Evolutionary conservation across 306 rosid species (phyloP), one percentile per base, ranked within the genome.

Genomic region (Lotus japonicus): DNA sequence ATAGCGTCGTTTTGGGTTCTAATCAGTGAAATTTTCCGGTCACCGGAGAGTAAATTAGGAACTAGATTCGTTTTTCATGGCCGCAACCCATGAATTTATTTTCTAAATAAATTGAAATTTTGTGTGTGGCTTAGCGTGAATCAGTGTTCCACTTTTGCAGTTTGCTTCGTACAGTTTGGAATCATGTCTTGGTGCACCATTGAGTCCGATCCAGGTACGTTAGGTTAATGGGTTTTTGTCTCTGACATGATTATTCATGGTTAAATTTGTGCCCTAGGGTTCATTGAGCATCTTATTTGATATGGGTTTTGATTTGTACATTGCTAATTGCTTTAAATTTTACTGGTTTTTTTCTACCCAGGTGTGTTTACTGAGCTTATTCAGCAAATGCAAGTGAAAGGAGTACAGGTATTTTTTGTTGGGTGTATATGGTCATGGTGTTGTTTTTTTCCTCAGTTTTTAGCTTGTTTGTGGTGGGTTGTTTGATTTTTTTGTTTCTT

Each of bases 161-260:
- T 66, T 67, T 66, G 33, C 18, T 64, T 77, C 28, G 10, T 74
- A 43, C 41, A 67, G 58, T 55, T 38, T 60, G 36, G 55, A 78
- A 83, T 58, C 84, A 94, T 94, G 97, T 90, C 99, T 82, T 94
- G 99, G 99, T 94, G 99, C 72, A 90, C 99, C n/a, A 90, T 94
- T 78, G 99, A 94, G 76, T 94, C 99, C 38, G 99, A 94, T 84
- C 99, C 97, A 1, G 97, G 99, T 94, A 88, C 66, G 76, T 12
- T 0, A 2, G 17, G 1, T 69, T 13, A 9, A 57, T 64, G 38
- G 31, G 3, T 54, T 45, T 53, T 38, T 9, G 5, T 28, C 18
- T 68, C 57, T 45, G 0, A 18, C 14, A 28, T 58, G 23, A 55
- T 26, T 36, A 1, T 64, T 3, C 5, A 5, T 50, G 50, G 31